Evolutionary conservation across 2,329 filamentous ascomycete genomes (phyloP).

Genomic region (Teratosphaeria gauchensis): DNA sequence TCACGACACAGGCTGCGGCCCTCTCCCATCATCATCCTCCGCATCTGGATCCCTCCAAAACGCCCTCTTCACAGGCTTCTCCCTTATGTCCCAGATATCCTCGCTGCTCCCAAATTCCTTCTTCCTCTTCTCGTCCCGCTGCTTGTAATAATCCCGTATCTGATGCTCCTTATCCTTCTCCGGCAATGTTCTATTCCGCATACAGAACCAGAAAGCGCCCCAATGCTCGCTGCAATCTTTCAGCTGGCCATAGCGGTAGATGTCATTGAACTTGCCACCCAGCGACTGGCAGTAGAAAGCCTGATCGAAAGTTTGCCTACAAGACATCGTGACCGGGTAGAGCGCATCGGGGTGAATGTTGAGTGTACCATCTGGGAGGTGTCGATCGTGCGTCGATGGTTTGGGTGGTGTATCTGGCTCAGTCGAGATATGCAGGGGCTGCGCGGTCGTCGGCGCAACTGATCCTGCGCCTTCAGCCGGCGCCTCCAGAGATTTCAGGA

Average conservation of each 20-base stretch:
- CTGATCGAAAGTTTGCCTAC: slow-evolving; percentile 79
- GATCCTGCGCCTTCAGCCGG: slow-evolving; percentile 9
- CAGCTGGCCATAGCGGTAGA: slow-evolving; percentile 77
- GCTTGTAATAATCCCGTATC: slow-evolving; percentile 58
- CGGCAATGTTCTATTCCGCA: slow-evolving; percentile 62
- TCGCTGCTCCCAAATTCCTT: slow-evolving; percentile 69
- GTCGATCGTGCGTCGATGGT: slow-evolving; percentile 10
- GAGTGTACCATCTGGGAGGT: slow-evolving; percentile 19
- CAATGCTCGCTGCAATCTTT: slow-evolving; percentile 74
- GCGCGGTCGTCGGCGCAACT: slow-evolving; percentile 3
- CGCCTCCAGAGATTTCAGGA: slow-evolving; percentile 40
- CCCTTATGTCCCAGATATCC: slow-evolving; percentile 76
- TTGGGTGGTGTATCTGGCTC: slow-evolving; percentile 5
- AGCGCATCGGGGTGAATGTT: slow-evolving; percentile 49
- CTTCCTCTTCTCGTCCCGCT: slow-evolving; percentile 50
- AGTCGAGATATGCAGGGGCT: slow-evolving; percentile 10
- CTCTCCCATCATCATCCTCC: slow-evolving; percentile 7
- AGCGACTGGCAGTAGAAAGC: slow-evolving; percentile 91
- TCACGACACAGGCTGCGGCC: slow-evolving; percentile 21
- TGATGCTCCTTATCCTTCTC: slow-evolving; percentile 49
- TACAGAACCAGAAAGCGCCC: slow-evolving; percentile 96
- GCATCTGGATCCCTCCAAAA: slow-evolving; percentile 29
- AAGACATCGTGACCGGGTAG: slow-evolving; percentile 76
- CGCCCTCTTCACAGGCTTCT: slow-evolving; percentile 47
- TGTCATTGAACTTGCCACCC: slow-evolving; percentile 80